phyloP scores from a whole-genome alignment of 2,329 filamentous ascomycete species.

The Scedosporium minutisporum region DNA sequence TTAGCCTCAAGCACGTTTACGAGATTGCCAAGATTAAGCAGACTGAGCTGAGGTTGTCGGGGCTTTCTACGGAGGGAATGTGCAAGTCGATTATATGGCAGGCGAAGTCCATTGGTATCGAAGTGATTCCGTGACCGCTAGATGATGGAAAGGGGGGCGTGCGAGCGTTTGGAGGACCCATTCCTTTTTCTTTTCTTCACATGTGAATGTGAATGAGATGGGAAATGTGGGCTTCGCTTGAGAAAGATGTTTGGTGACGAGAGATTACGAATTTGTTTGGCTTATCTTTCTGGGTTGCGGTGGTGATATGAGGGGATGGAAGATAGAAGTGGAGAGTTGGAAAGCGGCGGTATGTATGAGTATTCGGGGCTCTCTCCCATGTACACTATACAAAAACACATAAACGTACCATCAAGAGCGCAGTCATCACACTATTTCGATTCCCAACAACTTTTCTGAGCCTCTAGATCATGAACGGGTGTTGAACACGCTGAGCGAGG shows the following conservation, averaged over 20 bases:
- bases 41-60: constrained; percentile 62
- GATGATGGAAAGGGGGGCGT: not conserved
- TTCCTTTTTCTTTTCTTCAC: not conserved
- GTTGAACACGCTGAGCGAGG: too few relatives aligned
- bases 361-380: not conserved
- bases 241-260: not conserved
- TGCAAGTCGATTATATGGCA: constrained; percentile 67
- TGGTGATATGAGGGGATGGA: not conserved
- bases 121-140: constrained; percentile 48
- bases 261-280: not conserved
- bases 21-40: constrained; percentile 98
- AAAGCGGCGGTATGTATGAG: constrained; percentile 4
- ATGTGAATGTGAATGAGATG: not conserved
- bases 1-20: constrained; percentile 92
- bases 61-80: constrained; percentile 58
- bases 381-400: not conserved
- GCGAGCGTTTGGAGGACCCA: not conserved
- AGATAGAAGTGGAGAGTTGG: not conserved
- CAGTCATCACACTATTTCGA: not conserved
- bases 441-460: not conserved
- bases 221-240: not conserved
- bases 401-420: not conserved
- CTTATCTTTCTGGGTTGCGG: not conserved
- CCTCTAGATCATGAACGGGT: too few relatives aligned
- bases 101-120: constrained; percentile 65